Conservation (phyloP, 352 stramenopile genomes). For the Stephanocyclus meneghinianus region DNA sequence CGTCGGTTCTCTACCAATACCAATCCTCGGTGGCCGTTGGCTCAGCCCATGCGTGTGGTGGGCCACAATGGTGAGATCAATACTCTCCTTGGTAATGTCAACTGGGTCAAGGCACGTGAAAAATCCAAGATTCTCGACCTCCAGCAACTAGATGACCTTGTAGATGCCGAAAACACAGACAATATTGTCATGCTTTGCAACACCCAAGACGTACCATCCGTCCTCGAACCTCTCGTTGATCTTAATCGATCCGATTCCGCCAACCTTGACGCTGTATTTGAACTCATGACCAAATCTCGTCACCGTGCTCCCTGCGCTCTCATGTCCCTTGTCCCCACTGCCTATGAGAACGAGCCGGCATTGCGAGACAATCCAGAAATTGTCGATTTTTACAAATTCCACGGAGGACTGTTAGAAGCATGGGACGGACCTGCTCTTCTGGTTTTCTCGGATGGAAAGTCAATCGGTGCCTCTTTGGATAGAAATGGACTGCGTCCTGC, state of each 20-base stretch:
- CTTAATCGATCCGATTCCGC: slow-evolving; percentile 92
- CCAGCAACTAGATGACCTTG: slow-evolving; percentile 61
- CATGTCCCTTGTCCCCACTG: slow-evolving; percentile 91
- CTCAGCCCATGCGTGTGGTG: slow-evolving; percentile 95
- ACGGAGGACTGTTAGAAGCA: slow-evolving; percentile 92
- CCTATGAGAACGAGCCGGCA: slow-evolving; percentile 89
- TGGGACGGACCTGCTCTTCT: slow-evolving; percentile 96
- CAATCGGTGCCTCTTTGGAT: slow-evolving; percentile 93
- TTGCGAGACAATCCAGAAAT: slow-evolving; percentile 85
- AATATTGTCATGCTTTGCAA: slow-evolving; percentile 83
- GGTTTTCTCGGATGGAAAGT: slow-evolving; percentile 92
- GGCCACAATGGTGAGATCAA: slow-evolving; percentile 99
- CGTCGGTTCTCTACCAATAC: slow-evolving; percentile 96
- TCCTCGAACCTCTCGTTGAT: slow-evolving; percentile 91
- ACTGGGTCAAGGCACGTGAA: slow-evolving; percentile 91
- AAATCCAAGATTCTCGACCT: slow-evolving; percentile 63
- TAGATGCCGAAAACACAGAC: slow-evolving; percentile 74
- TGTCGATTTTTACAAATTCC: slow-evolving; percentile 95
- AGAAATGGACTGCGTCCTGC: slow-evolving; percentile 93
- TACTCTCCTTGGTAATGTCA: slow-evolving; percentile 97
- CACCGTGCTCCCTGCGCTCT: slow-evolving; percentile 79
- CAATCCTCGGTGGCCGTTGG: slow-evolving; percentile 90
- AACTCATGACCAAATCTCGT: slow-evolving; percentile 86
- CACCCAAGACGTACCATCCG: slow-evolving; percentile 80
- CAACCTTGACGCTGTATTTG: slow-evolving; percentile 94